Evolutionary conservation across 331 rosid genomes (phyloP).

Genomic region (Arachis monticola): DNA sequence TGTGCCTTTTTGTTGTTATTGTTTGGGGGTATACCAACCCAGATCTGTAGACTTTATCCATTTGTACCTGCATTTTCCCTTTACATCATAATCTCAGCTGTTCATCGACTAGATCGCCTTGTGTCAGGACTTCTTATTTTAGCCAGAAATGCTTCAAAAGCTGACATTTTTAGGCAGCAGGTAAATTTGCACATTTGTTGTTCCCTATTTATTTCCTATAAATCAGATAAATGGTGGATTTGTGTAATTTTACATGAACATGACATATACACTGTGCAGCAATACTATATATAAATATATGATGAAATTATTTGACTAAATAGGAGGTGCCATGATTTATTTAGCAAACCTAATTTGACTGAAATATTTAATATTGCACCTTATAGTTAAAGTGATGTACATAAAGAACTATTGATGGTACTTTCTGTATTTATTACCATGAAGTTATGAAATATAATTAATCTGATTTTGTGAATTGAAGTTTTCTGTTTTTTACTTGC

Average conservation of each 20-base stretch:
- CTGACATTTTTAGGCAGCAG: slow-evolving; percentile 87
- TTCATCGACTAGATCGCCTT: slow-evolving; percentile 96
- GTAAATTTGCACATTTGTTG: slow-evolving; percentile 43
- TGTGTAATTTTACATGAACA: not conserved
- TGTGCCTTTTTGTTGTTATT: not conserved
- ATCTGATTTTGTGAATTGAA: no score
- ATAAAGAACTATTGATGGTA: not conserved
- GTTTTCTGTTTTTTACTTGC: no score
- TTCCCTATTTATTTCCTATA: slow-evolving; percentile 11
- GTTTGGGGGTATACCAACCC: not conserved
- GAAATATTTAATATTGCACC: slow-evolving; percentile 1
- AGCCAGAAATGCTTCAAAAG: slow-evolving; percentile 86
- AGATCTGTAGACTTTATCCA: slow-evolving; percentile 26
- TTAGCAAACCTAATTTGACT: not conserved
- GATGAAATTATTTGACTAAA: no score
- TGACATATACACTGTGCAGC: no score
- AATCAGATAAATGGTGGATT: slow-evolving; percentile 33
- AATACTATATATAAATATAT: no score
- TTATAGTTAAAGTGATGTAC: not conserved
- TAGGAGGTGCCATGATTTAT: no score
- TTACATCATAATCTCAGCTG: slow-evolving; percentile 65
- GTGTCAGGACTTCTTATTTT: slow-evolving; percentile 97
- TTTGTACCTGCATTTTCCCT: slow-evolving; percentile 53
- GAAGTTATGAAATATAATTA: not conserved
- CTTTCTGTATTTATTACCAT: not conserved